These are phyloP conservation scores for Lycium ferocissimum DNA, from an alignment of 257 asterid genomes.

Conservation along the genomic window DNA sequence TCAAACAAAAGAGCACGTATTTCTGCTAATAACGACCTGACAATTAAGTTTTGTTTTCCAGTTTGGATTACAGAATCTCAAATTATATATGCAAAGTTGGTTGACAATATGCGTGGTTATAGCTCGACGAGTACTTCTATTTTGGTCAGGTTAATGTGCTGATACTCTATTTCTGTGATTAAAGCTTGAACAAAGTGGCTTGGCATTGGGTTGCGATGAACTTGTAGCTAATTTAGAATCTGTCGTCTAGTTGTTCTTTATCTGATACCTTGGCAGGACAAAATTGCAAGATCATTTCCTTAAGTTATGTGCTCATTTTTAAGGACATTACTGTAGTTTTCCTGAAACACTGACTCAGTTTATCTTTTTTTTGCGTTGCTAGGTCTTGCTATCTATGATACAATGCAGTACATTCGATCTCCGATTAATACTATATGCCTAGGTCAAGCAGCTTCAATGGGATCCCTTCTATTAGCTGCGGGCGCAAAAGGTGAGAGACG, in stretches of 20 bases:
- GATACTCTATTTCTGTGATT: neutral
- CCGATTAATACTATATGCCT: constrained; percentile 88
- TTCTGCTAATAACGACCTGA: neutral
- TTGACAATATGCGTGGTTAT: neutral
- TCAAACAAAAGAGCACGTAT: neutral
- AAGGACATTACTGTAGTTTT: neutral
- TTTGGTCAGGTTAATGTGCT: neutral
- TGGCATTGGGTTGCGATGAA: neutral
- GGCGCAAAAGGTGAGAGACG: constrained; percentile 94
- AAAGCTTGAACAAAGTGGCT: neutral
- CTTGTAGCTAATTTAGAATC: neutral
- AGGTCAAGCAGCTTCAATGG: constrained; percentile 99
- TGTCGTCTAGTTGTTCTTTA: neutral
- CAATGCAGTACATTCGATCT: constrained; percentile 93
- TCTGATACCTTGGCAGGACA: neutral
- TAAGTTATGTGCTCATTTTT: neutral
- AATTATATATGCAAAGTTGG: neutral
- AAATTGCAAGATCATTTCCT: neutral
- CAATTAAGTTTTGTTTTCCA: neutral
- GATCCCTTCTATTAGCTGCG: constrained; percentile 91
- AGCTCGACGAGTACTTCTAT: neutral
- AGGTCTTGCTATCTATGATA: constrained; percentile 98
- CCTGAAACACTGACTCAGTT: neutral
- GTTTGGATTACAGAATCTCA: neutral
- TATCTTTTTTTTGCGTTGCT: neutral